Conservation (phyloP, 129 eudicot genomes). For the Chrysanthemum seticuspe region DNA sequence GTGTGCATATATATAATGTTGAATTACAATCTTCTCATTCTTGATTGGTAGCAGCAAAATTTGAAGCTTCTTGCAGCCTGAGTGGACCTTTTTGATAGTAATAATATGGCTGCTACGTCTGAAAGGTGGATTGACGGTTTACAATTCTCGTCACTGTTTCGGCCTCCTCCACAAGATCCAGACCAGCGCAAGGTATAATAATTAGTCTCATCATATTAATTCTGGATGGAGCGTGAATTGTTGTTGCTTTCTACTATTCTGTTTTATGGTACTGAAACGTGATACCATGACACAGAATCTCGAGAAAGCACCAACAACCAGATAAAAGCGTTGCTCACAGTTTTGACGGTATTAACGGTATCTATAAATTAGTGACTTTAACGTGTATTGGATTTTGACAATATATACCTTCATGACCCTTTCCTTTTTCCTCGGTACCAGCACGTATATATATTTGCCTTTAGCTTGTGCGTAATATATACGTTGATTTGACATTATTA, state of each 20-base stretch:
- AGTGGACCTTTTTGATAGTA: conserved; percentile 16
- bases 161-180: conserved; percentile 87
- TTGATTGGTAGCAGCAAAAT: conserved; percentile 64
- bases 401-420: too few relatives aligned
- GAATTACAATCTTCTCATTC: conserved; percentile 61
- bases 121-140: conserved; percentile 92
- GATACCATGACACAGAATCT: conserved; percentile 8
- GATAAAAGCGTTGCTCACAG: conserved; percentile 6
- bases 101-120: conserved; percentile 72
- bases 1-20: conserved; percentile 37
- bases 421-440: too few relatives aligned
- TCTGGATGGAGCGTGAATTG: neutral
- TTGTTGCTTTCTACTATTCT: conserved; percentile 4
- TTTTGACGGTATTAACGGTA: conserved; percentile 6
- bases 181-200: conserved; percentile 70
- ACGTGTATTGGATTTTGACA: too few relatives aligned
- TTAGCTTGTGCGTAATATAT: neutral
- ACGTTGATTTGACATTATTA: too few relatives aligned
- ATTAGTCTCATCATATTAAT: conserved; percentile 1
- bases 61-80: conserved; percentile 30
- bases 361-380: too few relatives aligned
- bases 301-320: conserved; percentile 9
- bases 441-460: too few relatives aligned
- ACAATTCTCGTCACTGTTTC: conserved; percentile 80
- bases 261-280: conserved; percentile 6